Evolutionary conservation across 805 yeast species (phyloP).

Genomic region (Ogataea trehaloabstinens): DNA sequence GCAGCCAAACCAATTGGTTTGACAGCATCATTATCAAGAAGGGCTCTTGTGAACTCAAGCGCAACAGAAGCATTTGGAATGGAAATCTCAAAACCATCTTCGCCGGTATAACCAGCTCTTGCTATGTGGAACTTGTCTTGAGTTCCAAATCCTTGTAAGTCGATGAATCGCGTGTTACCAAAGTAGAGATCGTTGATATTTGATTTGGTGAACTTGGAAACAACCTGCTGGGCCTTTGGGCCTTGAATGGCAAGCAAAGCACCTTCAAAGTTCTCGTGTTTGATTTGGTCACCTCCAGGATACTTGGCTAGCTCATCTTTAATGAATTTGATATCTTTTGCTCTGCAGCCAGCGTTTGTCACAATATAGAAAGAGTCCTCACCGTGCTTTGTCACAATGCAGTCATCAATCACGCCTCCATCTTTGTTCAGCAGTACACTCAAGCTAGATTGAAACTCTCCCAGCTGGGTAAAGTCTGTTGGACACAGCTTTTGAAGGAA

Average conservation of each 20-base stretch:
- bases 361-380: conserved; percentile 76
- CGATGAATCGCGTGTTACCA: conserved; percentile 61
- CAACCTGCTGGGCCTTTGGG: conserved; percentile 69
- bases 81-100: conserved; percentile 94
- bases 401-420: conserved; percentile 90
- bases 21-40: conserved; percentile 55
- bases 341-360: conserved; percentile 94
- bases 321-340: conserved; percentile 70
- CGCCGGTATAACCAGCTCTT: conserved; percentile 97
- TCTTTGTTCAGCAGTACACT: conserved; percentile 70
- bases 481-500: conserved; percentile 87
- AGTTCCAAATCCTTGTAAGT: conserved; percentile 39
- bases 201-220: conserved; percentile 60
- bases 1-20: conserved; percentile 97
- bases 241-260: conserved; percentile 92
- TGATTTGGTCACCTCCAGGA: conserved; percentile 23
- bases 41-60: conserved; percentile 55
- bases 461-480: conserved; percentile 63
- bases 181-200: conserved; percentile 65
- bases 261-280: conserved; percentile 54
- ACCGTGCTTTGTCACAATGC: conserved; percentile 84
- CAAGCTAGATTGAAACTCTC: conserved; percentile 62
- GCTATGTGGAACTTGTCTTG: conserved; percentile 66
- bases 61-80: conserved; percentile 59
- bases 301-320: conserved; percentile 45